Evolutionary conservation across 108 stramenopile species (phyloP), one percentile per base, ranked within the genome.

Genomic region (Epipyxis sp.): DNA sequence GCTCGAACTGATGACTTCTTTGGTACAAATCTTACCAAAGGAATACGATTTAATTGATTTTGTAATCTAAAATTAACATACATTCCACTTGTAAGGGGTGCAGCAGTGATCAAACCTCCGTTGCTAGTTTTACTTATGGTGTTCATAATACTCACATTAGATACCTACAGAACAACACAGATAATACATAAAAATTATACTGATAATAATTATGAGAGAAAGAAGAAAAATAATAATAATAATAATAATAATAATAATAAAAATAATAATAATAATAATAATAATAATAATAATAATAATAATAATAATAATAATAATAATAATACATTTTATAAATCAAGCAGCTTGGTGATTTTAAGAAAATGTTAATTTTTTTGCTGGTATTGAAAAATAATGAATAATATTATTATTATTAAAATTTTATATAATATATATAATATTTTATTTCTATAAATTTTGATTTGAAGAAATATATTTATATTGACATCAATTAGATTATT

Each of bases 1-100:
- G 34, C 61, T 29, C 61, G 61, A 13, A 65, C 34, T 32, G 61
- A 10, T 65, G 20, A 6, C 25, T 65, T 65, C 61, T 65, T 65
- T 3, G 61, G 61, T 16, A 65, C 61, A 37, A 65, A 65, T 16
- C 61, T 16, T 6, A 65, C 35, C 3, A 37, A 6, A 37, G 61
- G 61, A 13, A 65, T 25, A 50, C 46, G 13, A 50, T 6, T 50
- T 50, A 20, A 50, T 50, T 6, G 46, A 50, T 50, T 50, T 6
- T 6, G 46, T 13, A 20, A 20, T 50, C 46, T 50, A 50, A 20
- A 50, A 20, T 20, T 50, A 50, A 50, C 46, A 13, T 50, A 6
- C 46, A 6, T 50, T 13, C 6, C 46, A 50, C 13, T 13, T 13
- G 46, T 6, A 50, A 20, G 46, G 20, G 20, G 20, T 20, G 13